A percentile compares a stretch with the other conserved stretches of the same genome.
These are phyloP conservation scores for Fistulifera solaris DNA, from an alignment of 108 stramenopile genomes.

Conservation along the genomic window DNA sequence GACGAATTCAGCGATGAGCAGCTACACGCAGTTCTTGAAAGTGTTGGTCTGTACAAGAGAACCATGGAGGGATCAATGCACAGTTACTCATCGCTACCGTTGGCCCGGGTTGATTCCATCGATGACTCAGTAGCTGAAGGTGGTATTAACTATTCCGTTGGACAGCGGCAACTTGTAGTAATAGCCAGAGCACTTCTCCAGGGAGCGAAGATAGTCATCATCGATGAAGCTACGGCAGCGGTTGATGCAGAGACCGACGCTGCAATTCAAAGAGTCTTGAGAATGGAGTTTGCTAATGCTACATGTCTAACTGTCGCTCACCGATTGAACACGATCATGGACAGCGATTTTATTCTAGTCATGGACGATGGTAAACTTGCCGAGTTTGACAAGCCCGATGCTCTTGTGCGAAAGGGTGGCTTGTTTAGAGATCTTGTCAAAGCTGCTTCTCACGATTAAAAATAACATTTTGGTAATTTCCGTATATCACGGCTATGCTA, in stretches of 20 bases:
- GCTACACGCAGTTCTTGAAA: conserved; percentile 33
- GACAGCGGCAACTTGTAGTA: conserved; percentile 93
- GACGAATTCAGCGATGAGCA: conserved; percentile 46
- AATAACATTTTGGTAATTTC: too few relatives aligned
- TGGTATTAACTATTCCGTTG: conserved; percentile 88
- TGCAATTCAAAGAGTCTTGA: conserved; percentile 76
- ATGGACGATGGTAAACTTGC: conserved; percentile 84
- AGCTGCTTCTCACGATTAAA: conserved; percentile 13
- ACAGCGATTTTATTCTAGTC: conserved; percentile 87
- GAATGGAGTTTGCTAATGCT: conserved; percentile 50
- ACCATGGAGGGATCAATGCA: conserved; percentile 25
- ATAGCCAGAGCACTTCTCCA: conserved; percentile 89
- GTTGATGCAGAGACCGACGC: conserved; percentile 90
- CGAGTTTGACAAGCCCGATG: conserved; percentile 68
- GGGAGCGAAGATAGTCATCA: conserved; percentile 63
- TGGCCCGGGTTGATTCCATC: conserved; percentile 40
- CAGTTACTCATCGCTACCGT: conserved; percentile 9
- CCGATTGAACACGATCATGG: conserved; percentile 92
- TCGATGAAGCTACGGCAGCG: conserved; percentile 88
- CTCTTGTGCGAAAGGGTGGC: conserved; percentile 49
- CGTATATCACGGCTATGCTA: too few relatives aligned
- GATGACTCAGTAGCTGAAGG: conserved; percentile 69
- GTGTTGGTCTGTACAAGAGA: conserved; percentile 46
- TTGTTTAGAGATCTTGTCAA: conserved; percentile 70
- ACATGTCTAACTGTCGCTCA: conserved; percentile 92